These are phyloP conservation scores for Carallia pectinifolia DNA, from an alignment of 345 rosid genomes.

Conservation along the genomic window DNA sequence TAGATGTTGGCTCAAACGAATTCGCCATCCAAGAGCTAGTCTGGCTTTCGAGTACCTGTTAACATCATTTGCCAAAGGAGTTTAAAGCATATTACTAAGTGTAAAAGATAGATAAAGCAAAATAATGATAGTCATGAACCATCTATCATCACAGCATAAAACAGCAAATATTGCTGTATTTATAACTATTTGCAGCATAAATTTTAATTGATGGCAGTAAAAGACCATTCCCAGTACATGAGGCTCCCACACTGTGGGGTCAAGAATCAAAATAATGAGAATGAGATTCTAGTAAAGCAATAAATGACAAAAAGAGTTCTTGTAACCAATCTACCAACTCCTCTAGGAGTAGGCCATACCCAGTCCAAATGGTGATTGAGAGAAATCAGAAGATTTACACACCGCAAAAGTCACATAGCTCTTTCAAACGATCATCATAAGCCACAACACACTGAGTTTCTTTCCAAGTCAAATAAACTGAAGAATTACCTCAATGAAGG, in stretches of 20 bases:
- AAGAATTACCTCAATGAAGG: constrained; percentile 77
- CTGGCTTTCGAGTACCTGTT: constrained; percentile 78
- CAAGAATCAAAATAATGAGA: not conserved
- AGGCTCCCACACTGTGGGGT: no score
- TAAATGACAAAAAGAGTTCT: no score
- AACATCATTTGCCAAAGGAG: not conserved
- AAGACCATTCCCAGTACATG: no score
- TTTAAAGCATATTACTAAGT: not conserved
- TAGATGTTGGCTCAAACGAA: constrained; percentile 82
- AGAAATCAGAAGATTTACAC: no score
- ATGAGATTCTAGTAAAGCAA: not conserved
- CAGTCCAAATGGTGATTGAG: no score
- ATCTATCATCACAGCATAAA: not conserved
- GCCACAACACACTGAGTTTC: not conserved
- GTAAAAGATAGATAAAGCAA: not conserved
- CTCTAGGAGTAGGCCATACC: no score
- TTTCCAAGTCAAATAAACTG: not conserved
- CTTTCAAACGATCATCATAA: not conserved
- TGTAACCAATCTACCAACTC: no score
- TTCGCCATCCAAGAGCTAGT: constrained; percentile 96
- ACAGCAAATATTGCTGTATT: not conserved
- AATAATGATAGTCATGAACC: not conserved
- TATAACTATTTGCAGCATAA: not conserved
- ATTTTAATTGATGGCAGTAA: not conserved
- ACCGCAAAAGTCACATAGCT: not conserved